Evolutionary conservation across 176 grass and related monocot genomes (phyloP).

Genomic region (Carex myosuroides): DNA sequence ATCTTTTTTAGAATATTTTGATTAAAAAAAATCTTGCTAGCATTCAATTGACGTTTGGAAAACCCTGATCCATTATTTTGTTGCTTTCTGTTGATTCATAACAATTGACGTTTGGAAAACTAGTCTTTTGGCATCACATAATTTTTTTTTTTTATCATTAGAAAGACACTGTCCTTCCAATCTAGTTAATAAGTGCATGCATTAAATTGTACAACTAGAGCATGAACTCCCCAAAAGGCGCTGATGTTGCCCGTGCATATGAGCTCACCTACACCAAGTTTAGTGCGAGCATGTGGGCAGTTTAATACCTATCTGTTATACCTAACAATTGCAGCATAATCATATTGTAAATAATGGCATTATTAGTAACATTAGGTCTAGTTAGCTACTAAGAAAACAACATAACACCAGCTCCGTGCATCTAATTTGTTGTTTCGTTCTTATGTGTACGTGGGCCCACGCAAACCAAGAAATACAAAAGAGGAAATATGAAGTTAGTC

Average conservation of each 20-base stretch:
- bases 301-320: conserved; percentile 24
- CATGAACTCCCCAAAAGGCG: not conserved
- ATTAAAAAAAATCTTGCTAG: not conserved
- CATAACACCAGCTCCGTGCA: conserved; percentile 20
- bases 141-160: not conserved
- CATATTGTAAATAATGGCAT: conserved; percentile 13
- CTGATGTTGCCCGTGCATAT: conserved; percentile 7
- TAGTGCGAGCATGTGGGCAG: conserved; percentile 22
- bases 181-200: not conserved
- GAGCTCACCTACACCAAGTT: conserved; percentile 6
- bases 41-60: not conserved
- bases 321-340: conserved; percentile 14
- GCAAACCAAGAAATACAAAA: not conserved
- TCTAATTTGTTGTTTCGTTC: conserved; percentile 10
- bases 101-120: not conserved
- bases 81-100: not conserved
- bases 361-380: conserved; percentile 22
- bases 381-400: conserved; percentile 25
- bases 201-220: conserved; percentile 10
- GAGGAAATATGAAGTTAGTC: not conserved
- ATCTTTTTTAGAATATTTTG: not conserved
- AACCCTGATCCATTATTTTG: not conserved
- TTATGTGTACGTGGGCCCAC: not conserved
- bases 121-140: not conserved
- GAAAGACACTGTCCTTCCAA: not conserved